Base-by-base conservation (phyloP, 2,329 filamentous ascomycete genomes). In the Chaetothyriales sp. region DNA sequence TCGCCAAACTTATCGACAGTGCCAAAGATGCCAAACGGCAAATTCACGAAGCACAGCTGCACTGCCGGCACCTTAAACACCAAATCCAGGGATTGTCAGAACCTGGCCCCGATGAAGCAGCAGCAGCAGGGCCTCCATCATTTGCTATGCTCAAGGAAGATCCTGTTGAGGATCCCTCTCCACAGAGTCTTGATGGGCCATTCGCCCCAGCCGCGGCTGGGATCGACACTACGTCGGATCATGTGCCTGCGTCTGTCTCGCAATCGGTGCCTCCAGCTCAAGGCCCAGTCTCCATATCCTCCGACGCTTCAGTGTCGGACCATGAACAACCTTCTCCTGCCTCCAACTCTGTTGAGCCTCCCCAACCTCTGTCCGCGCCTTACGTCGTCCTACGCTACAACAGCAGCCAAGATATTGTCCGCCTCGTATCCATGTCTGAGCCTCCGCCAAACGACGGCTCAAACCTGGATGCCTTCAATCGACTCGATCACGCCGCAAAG, bases 401-500 rank as follows among this genome's bases (percentile, higher is more conserved):
- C 46, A 44, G 33, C n/a, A 46, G 15, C 22, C 18, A 33, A 13
- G 44, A 45, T 22, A 29, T 18, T 28, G 46, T 47, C 46, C 8
- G 18, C 20, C 20, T 18, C 46, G 28, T 47, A 15, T 43, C 29
- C 29, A 44, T 18, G 8, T 22, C 47, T 70, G 2, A 64, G 56
- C 15, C 60, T 63, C 20, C 62, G 66, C 4, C 62, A 65, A 43
- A 63, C 66, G 22, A 63, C 60, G 28, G 64, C 65, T 9, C 68
- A 67, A 20, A 44, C 58, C 8, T 63, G 9, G 5, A 55, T 63
- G 49, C 62, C 66, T 5, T 58, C 62, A n/a, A 64, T 69, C 10
- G 61, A 9, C 58, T 73, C 6, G 64, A 68, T 33, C 65, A 67
- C 22, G 66, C 69, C 2, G 65, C 66, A n/a, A 67, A 66, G 37